Base-by-base conservation (phyloP, 2,329 filamentous ascomycete genomes). In the Epicoccum sorghinum region DNA sequence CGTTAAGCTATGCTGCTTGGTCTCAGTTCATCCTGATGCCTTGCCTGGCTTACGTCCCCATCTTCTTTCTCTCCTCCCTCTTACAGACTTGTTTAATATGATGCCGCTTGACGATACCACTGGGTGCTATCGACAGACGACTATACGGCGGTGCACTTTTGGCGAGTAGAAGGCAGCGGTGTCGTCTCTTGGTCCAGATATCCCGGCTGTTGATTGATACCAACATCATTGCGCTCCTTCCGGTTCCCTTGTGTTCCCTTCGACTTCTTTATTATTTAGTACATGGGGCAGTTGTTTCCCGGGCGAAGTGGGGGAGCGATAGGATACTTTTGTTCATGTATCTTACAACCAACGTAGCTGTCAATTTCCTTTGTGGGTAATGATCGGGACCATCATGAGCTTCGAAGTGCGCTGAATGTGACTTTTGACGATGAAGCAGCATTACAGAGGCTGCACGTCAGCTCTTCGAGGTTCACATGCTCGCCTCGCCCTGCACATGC, bases 1-100 rank as follows among this genome's bases (percentile, higher is more conserved):
- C 92, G 95, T 80, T 96, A 93, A 75, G 65, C 33, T 30, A 36
- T 33, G 54, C 44, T 46, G 14, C 37, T 22, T 42, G 38, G 37
- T 51, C 43, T 47, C 47, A n/a, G 42, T 52, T 29, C 42, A 59
- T 57, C 52, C 58, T 63, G 62, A 69, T 67, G 61, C 58, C 52
- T 55, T 47, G 60, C 57, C 56, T 65, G 62, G 58, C 68, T 60
- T 60, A 64, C 67, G 69, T 59, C 63, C 57, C 60, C 64, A 67
- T 66, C 59, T 67, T 62, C 58, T 57, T 74, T 74, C 71, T 68
- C 62, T 62, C 59, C 60, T 67, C 67, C 69, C 69, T 70, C 69
- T 74, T 71, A 71, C 65, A 74, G 61, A 74, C 66, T 73, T 70
- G 70, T 73, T 74, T 75, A 75, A 75, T 75, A 69, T 67, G 67